Evolutionary conservation across 2,329 filamentous ascomycete species (phyloP).

Genomic region (Ophiostoma ips): DNA sequence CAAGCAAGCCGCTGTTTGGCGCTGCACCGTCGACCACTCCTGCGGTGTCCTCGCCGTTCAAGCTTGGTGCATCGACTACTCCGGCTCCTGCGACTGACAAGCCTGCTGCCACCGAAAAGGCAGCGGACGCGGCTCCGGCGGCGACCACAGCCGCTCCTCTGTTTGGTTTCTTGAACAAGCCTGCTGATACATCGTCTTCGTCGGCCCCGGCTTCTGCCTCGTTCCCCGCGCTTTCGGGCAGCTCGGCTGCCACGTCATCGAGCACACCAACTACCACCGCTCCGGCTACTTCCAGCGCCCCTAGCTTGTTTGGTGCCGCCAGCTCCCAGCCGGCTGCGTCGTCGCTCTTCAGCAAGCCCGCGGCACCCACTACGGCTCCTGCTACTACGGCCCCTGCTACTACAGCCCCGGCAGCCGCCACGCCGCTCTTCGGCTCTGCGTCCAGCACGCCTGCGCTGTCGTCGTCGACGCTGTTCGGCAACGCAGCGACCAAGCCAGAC

Average conservation of each 20-base stretch:
- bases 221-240: background rate
- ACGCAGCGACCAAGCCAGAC: constrained; percentile 20
- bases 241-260: constrained; percentile 5
- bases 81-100: background rate
- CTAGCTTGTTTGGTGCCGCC: background rate
- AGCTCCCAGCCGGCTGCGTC: constrained; percentile 4
- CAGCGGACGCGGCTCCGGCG: background rate
- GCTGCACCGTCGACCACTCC: background rate
- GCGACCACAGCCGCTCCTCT: background rate
- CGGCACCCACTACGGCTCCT: background rate
- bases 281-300: background rate
- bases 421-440: constrained; percentile 4
- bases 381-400: background rate
- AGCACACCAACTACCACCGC: constrained; percentile 1
- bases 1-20: constrained; percentile 12
- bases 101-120: background rate
- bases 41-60: background rate
- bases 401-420: background rate
- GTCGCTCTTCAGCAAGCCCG: constrained; percentile 8
- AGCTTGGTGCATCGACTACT: constrained; percentile 7
- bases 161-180: constrained; percentile 5
- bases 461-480: constrained; percentile 27
- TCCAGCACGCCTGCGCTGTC: constrained; percentile 13
- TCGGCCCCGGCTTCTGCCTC: background rate
- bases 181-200: constrained; percentile 1